phyloP scores from a whole-genome alignment of 2,329 filamentous ascomycete species.

The Zalaria sp. region DNA sequence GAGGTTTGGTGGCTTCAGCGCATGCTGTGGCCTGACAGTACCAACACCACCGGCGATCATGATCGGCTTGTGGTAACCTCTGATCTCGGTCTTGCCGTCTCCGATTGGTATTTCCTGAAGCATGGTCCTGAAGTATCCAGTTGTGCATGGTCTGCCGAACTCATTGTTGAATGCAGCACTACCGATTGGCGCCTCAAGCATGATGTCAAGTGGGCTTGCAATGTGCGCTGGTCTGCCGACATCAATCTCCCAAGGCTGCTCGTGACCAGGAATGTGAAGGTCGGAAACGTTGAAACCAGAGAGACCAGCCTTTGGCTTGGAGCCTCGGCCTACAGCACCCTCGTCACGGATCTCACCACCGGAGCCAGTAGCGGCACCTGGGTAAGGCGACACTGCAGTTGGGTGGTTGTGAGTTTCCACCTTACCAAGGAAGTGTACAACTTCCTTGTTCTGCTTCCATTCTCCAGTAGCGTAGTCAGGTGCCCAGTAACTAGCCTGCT shows the following conservation, averaged over 20 bases:
- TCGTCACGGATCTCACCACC: constrained; percentile 95
- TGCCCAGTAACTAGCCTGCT: constrained; percentile 65
- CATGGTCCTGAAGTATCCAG: constrained; percentile 84
- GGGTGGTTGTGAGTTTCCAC: constrained; percentile 98
- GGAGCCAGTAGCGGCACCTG: constrained; percentile 86
- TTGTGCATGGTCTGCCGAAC: constrained; percentile 79
- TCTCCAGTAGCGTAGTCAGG: constrained; percentile 75
- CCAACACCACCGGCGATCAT: constrained; percentile 96
- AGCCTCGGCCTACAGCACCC: constrained; percentile 84
- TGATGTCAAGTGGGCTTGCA: constrained; percentile 88
- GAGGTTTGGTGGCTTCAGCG: constrained; percentile 65
- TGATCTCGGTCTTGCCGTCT: constrained; percentile 52
- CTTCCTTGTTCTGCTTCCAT: constrained; percentile 78
- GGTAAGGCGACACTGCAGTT: constrained; percentile 85
- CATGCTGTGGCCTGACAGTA: constrained; percentile 79
- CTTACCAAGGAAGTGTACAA: constrained; percentile 78
- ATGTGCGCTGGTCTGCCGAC: constrained; percentile 84
- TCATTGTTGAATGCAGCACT: constrained; percentile 96
- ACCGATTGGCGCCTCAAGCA: constrained; percentile 92
- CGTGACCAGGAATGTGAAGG: constrained; percentile 70
- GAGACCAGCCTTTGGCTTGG: constrained; percentile 82
- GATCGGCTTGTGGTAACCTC: constrained; percentile 96
- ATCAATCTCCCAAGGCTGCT: constrained; percentile 80
- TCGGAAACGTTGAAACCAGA: constrained; percentile 93
- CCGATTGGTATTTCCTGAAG: constrained; percentile 53